These are phyloP conservation scores for Pochonia chlamydosporia DNA, from an alignment of 2,329 filamentous ascomycete genomes.

Conservation along the genomic window DNA sequence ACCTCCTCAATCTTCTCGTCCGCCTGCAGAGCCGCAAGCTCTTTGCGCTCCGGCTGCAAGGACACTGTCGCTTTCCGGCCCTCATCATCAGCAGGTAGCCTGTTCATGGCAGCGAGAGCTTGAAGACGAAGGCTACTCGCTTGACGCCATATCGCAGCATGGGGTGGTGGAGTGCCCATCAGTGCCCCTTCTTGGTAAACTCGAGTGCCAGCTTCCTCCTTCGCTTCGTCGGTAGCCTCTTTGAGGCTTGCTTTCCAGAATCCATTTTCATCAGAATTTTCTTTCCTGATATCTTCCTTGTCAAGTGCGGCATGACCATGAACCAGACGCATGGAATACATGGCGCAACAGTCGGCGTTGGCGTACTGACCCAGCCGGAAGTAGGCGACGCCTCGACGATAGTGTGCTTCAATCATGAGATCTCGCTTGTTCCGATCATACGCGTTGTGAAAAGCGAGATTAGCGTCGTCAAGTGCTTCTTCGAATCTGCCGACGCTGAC, in stretches of 20 bases:
- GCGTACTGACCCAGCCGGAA: slow-evolving; percentile 65
- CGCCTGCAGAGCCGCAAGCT: slow-evolving; percentile 15
- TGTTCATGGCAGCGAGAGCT: slow-evolving; percentile 38
- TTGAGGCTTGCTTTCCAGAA: slow-evolving; percentile 37
- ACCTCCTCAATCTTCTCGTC: slow-evolving; percentile 2
- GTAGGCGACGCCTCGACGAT: slow-evolving; percentile 70
- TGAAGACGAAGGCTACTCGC: slow-evolving; percentile 42
- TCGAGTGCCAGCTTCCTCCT: slow-evolving; percentile 17
- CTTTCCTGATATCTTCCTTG: slow-evolving; percentile 22
- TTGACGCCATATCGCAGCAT: slow-evolving; percentile 23
- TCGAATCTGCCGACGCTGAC: slow-evolving; percentile 56
- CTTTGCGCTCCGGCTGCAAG: slow-evolving; percentile 24
- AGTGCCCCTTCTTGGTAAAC: slow-evolving; percentile 19
- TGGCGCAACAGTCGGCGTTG: slow-evolving; percentile 68
- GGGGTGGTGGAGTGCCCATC: neutral
- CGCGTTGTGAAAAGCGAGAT: slow-evolving; percentile 57
- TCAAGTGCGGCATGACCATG: slow-evolving; percentile 25
- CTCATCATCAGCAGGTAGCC: slow-evolving; percentile 36
- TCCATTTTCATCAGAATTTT: slow-evolving; percentile 37
- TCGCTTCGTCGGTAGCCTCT: slow-evolving; percentile 21
- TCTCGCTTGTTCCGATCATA: slow-evolving; percentile 66
- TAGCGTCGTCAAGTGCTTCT: slow-evolving; percentile 64
- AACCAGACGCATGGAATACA: slow-evolving; percentile 43
- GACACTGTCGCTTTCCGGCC: slow-evolving; percentile 39
- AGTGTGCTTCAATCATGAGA: slow-evolving; percentile 73